Conservation (phyloP, 495 filamentous ascomycete species). For the Penicillium paxilli region DNA sequence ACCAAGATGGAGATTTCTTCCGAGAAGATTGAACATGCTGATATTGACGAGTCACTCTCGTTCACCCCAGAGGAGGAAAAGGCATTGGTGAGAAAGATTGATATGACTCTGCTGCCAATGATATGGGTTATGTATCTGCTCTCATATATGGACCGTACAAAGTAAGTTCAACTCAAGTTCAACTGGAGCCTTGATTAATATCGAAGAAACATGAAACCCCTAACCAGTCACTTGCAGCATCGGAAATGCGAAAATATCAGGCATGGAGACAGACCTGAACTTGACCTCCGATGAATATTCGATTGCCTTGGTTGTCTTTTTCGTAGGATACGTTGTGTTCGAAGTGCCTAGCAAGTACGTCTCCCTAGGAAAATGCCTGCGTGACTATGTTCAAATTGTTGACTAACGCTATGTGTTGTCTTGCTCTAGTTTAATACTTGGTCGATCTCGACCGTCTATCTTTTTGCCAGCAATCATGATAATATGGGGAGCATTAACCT, state of each 20-base stretch:
- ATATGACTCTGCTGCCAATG: slow-evolving; percentile 47
- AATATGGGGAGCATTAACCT: slow-evolving; percentile 36
- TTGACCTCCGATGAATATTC: slow-evolving; percentile 37
- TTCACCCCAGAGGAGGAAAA: slow-evolving; percentile 24
- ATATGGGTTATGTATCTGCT: slow-evolving; percentile 53
- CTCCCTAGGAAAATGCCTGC: not conserved
- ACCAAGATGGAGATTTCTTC: slow-evolving; percentile 12
- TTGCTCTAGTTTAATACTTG: slow-evolving; percentile 41
- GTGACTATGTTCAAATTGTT: not conserved
- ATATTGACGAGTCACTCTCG: not conserved
- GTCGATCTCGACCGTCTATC: slow-evolving; percentile 38
- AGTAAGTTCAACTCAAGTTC: slow-evolving; percentile 4
- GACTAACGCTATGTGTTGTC: not conserved
- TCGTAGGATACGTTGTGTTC: slow-evolving; percentile 44
- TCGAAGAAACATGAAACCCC: too few relatives aligned
- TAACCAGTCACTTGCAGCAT: slow-evolving; percentile 29
- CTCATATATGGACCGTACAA: slow-evolving; percentile 49
- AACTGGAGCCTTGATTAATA: too few relatives aligned
- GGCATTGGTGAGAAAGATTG: slow-evolving; percentile 47
- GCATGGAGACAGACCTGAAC: slow-evolving; percentile 42
- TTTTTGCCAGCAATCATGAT: slow-evolving; percentile 47
- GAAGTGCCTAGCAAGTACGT: slow-evolving; percentile 42
- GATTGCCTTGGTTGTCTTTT: slow-evolving; percentile 41
- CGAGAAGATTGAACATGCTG: slow-evolving; percentile 22
- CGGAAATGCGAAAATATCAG: slow-evolving; percentile 47